These are phyloP conservation scores for Colletotrichum cuscutae DNA, from an alignment of 2,329 filamentous ascomycete species.

Conservation along the genomic window DNA sequence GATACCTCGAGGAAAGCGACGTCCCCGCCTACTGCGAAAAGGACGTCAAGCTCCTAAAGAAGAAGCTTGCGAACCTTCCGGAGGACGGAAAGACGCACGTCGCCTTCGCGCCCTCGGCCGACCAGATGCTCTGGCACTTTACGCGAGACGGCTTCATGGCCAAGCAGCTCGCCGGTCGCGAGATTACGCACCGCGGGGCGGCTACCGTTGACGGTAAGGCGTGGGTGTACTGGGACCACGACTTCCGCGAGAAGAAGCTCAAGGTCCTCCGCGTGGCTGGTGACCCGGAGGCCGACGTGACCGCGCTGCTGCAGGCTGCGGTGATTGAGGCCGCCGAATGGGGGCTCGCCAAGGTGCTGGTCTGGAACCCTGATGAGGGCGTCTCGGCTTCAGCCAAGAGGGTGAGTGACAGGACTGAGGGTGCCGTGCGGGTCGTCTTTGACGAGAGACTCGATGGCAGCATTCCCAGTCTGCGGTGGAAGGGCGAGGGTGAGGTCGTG, in stretches of 20 bases:
- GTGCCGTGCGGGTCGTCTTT: slow-evolving; percentile 40
- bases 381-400: slow-evolving; percentile 41
- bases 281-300: slow-evolving; percentile 40
- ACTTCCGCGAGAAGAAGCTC: slow-evolving; percentile 44
- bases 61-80: slow-evolving; percentile 14
- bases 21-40: slow-evolving; percentile 40
- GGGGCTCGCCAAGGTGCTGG: slow-evolving; percentile 45
- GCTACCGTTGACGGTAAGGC: slow-evolving; percentile 39
- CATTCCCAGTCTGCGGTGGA: slow-evolving; percentile 50
- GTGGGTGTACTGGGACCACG: slow-evolving; percentile 50
- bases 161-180: slow-evolving; percentile 36
- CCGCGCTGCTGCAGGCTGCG: slow-evolving; percentile 45
- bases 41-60: slow-evolving; percentile 41
- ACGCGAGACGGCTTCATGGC: slow-evolving; percentile 43
- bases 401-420: slow-evolving; percentile 51
- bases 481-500: slow-evolving; percentile 41
- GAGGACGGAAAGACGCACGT: slow-evolving; percentile 43
- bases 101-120: slow-evolving; percentile 45
- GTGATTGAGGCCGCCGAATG: slow-evolving; percentile 45
- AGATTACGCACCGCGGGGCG: slow-evolving; percentile 37
- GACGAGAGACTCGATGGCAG: slow-evolving; percentile 44
- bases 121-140: slow-evolving; percentile 46
- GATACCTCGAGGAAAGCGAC: slow-evolving; percentile 39
- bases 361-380: slow-evolving; percentile 49
- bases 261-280: slow-evolving; percentile 42